Evolutionary conservation across 1,139 yeast genomes (phyloP).

Genomic region (Nadsonia commutata): DNA sequence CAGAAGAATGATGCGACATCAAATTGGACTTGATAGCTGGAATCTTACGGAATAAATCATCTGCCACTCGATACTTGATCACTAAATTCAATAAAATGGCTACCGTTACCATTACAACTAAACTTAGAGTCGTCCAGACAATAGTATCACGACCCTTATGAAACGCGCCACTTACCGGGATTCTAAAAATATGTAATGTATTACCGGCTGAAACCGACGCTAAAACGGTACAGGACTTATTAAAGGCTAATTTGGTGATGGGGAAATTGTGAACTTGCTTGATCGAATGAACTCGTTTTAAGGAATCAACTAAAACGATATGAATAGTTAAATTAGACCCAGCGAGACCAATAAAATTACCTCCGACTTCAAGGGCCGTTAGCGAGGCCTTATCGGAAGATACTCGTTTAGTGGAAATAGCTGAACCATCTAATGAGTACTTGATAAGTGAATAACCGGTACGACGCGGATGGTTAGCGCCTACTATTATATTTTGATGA

Average conservation of each 20-base stretch:
- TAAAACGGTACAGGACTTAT: slow-evolving; percentile 51
- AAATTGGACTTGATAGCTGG: neutral
- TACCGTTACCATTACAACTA: slow-evolving; percentile 29
- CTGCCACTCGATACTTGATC: slow-evolving; percentile 27
- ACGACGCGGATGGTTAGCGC: slow-evolving; percentile 29
- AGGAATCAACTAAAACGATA: slow-evolving; percentile 36
- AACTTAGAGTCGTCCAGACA: slow-evolving; percentile 32
- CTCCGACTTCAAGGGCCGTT: slow-evolving; percentile 49
- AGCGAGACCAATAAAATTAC: slow-evolving; percentile 50
- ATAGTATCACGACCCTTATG: slow-evolving; percentile 30
- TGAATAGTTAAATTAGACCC: slow-evolving; percentile 63
- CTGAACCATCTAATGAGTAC: slow-evolving; percentile 16
- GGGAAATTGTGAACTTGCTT: slow-evolving; percentile 65
- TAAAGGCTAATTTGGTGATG: slow-evolving; percentile 58
- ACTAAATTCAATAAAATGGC: slow-evolving; percentile 27
- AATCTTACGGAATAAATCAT: slow-evolving; percentile 22
- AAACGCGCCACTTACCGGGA: slow-evolving; percentile 38
- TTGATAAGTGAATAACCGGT: slow-evolving; percentile 28
- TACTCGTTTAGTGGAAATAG: slow-evolving; percentile 23
- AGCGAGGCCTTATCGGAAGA: slow-evolving; percentile 24
- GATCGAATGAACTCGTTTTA: slow-evolving; percentile 36
- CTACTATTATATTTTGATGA: slow-evolving; percentile 25
- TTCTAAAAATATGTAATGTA: slow-evolving; percentile 44
- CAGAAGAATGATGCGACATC: too few relatives aligned
- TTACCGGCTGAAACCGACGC: slow-evolving; percentile 78